Evolutionary conservation across 345 rosid genomes (phyloP).

Genomic region (Microcos paniculata): DNA sequence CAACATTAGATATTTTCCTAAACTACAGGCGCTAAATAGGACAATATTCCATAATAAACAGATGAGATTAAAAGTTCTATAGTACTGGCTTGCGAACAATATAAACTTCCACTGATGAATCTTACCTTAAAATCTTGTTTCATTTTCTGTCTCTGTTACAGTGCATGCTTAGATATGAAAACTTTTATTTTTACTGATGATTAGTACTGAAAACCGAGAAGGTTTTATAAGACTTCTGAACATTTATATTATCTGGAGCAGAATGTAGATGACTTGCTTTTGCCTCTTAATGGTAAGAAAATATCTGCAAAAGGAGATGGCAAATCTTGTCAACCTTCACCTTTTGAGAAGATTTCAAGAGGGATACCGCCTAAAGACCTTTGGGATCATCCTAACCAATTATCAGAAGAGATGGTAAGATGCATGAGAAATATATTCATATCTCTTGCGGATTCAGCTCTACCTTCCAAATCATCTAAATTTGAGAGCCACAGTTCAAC

Average conservation of each 20-base stretch:
- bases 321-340: slow-evolving; percentile 27
- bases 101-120: not conserved
- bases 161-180: not conserved
- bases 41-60: too few relatives aligned
- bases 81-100: not conserved
- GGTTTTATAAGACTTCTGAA: not conserved
- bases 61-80: not conserved
- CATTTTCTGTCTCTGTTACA: not conserved
- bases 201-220: not conserved
- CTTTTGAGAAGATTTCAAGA: slow-evolving; percentile 44
- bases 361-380: slow-evolving; percentile 58
- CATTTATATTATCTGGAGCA: slow-evolving; percentile 32
- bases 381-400: slow-evolving; percentile 75
- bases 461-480: slow-evolving; percentile 49
- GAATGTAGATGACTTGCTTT: slow-evolving; percentile 32
- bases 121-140: not conserved
- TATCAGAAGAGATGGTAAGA: slow-evolving; percentile 85
- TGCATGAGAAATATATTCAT: slow-evolving; percentile 93
- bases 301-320: slow-evolving; percentile 25
- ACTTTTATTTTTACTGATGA: not conserved
- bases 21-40: too few relatives aligned
- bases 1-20: too few relatives aligned
- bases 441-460: slow-evolving; percentile 74
- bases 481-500: slow-evolving; percentile 62
- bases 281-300: slow-evolving; percentile 30